These are phyloP conservation scores for Kockiozyma suomiensis DNA, from an alignment of 805 yeast genomes.

Conservation along the genomic window DNA sequence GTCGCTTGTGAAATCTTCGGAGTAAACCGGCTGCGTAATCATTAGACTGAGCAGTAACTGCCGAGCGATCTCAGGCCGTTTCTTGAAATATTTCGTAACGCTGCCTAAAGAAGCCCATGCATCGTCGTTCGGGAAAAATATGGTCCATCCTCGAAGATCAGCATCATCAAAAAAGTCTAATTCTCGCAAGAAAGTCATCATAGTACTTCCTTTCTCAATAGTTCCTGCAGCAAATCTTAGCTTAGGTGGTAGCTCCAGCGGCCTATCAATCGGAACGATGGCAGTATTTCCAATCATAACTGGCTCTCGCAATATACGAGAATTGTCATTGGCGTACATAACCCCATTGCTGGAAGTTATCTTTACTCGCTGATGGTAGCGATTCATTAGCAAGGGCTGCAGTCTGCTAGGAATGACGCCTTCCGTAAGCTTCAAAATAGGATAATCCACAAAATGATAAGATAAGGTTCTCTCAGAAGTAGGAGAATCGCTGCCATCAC, in stretches of 20 bases:
- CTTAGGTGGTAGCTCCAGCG: conserved; percentile 29
- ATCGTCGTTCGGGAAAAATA: conserved; percentile 23
- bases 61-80: conserved; percentile 13
- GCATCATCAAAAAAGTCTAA: conserved; percentile 20
- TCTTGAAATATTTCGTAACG: conserved; percentile 14
- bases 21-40: conserved; percentile 25
- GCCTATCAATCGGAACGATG: conserved; percentile 22
- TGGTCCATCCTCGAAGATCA: conserved; percentile 19
- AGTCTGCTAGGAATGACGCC: conserved; percentile 6
- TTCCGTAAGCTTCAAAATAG: neutral
- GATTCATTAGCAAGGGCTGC: conserved; percentile 7
- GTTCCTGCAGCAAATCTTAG: conserved; percentile 16
- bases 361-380: conserved; percentile 11
- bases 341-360: neutral
- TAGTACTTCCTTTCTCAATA: conserved; percentile 1
- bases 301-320: conserved; percentile 16
- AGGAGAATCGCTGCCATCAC: conserved; percentile 8
- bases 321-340: conserved; percentile 7
- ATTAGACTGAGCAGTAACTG: conserved; percentile 16
- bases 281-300: conserved; percentile 28
- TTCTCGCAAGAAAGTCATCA: neutral
- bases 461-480: conserved; percentile 10
- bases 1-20: neutral
- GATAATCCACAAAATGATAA: conserved; percentile 23
- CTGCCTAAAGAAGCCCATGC: conserved; percentile 30